Percentiles rank a stretch among this genome's conserved stretches.
Evolutionary conservation across 495 filamentous ascomycete genomes (phyloP).

Genomic region (Penicillium turbatum): DNA sequence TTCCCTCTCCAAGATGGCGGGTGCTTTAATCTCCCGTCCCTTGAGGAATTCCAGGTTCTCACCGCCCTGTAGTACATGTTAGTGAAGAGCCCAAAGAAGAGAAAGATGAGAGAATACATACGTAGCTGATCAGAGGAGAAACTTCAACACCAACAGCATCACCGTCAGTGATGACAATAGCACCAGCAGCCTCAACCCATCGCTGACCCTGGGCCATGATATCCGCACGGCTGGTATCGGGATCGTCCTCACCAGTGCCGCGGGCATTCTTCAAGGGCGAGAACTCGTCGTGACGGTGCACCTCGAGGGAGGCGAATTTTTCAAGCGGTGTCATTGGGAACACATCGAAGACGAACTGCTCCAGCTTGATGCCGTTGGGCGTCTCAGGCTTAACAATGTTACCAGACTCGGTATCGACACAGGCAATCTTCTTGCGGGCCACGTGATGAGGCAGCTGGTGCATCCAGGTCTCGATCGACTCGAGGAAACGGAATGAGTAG

Average conservation of each 20-base stretch:
- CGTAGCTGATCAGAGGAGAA: slow-evolving; percentile 91
- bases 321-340: slow-evolving; percentile 84
- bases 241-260: slow-evolving; percentile 88
- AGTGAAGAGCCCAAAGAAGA: slow-evolving; percentile 22
- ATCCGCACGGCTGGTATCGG: slow-evolving; percentile 83
- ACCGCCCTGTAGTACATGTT: slow-evolving; percentile 58
- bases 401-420: slow-evolving; percentile 69
- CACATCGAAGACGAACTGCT: slow-evolving; percentile 99
- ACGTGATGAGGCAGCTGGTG: slow-evolving; percentile 91
- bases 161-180: slow-evolving; percentile 66
- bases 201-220: slow-evolving; percentile 84
- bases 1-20: slow-evolving; percentile 73
- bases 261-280: slow-evolving; percentile 95
- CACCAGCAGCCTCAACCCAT: slow-evolving; percentile 79
- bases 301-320: slow-evolving; percentile 93
- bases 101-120: slow-evolving; percentile 49
- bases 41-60: slow-evolving; percentile 80
- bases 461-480: slow-evolving; percentile 80
- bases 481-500: slow-evolving; percentile 91
- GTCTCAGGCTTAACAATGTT: slow-evolving; percentile 81
- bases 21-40: slow-evolving; percentile 69
- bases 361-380: slow-evolving; percentile 97
- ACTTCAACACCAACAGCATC: slow-evolving; percentile 75
- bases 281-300: slow-evolving; percentile 96
- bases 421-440: slow-evolving; percentile 96